A percentile compares a stretch with the other conserved stretches of the same genome.
Conservation (phyloP, 2,329 filamentous ascomycete species). For the Aureobasidium pullulans region DNA sequence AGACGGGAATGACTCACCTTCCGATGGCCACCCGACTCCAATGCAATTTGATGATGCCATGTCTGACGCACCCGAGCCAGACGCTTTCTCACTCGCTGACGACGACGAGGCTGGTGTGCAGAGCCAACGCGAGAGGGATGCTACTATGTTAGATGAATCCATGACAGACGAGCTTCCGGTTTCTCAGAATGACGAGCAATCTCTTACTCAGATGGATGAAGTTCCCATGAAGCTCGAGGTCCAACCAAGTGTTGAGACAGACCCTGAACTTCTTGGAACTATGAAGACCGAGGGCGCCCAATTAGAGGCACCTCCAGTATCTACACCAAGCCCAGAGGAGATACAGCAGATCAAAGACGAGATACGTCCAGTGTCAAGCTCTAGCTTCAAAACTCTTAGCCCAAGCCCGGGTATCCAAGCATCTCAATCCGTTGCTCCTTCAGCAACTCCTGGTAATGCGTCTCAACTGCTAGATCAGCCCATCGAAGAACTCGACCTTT, state of each 20-base stretch:
- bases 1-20: background rate
- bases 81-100: background rate
- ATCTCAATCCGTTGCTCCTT: background rate
- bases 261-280: background rate
- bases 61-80: background rate
- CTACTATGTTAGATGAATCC: background rate
- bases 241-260: background rate
- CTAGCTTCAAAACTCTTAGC: constrained; percentile 8
- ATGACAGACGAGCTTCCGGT: background rate
- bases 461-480: background rate
- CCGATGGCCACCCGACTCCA: background rate
- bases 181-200: background rate
- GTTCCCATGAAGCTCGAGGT: background rate
- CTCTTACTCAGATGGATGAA: background rate
- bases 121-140: background rate
- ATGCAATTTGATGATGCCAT: background rate
- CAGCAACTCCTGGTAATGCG: background rate
- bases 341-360: background rate
- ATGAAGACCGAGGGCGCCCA: background rate
- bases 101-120: background rate
- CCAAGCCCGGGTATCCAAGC: background rate
- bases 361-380: background rate
- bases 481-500: constrained; percentile 12
- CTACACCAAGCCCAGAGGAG: background rate
- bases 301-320: background rate